Evolutionary conservation across 1,139 yeast genomes (phyloP).

Genomic region (Wickerhamomyces sp.): DNA sequence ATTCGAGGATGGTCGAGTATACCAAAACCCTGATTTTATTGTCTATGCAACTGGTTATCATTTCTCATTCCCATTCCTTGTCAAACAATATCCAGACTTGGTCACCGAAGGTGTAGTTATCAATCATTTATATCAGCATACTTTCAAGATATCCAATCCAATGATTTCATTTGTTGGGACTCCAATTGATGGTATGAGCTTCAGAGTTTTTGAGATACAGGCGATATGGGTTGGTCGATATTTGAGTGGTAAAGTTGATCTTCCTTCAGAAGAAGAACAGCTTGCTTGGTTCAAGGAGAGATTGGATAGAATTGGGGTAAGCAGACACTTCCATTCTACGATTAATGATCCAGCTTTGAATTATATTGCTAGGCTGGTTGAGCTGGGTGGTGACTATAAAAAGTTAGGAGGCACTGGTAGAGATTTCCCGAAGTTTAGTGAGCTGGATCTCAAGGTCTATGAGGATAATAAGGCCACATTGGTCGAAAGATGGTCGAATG

Average conservation of each 20-base stretch:
- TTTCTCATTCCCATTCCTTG: slow-evolving; percentile 29
- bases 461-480: slow-evolving; percentile 1
- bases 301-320: slow-evolving; percentile 6
- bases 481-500: neutral
- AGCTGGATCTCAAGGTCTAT: slow-evolving; percentile 2
- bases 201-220: slow-evolving; percentile 15
- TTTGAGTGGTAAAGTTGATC: slow-evolving; percentile 11
- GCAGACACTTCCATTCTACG: slow-evolving; percentile 4
- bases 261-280: slow-evolving; percentile 7
- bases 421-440: slow-evolving; percentile 3
- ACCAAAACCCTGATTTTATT: slow-evolving; percentile 31
- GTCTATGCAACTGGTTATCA: slow-evolving; percentile 42
- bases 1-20: slow-evolving; percentile 31
- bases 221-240: slow-evolving; percentile 23
- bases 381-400: slow-evolving; percentile 2
- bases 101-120: neutral
- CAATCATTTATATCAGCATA: neutral
- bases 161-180: neutral
- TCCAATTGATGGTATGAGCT: slow-evolving; percentile 9
- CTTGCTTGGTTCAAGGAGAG: slow-evolving; percentile 3
- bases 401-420: neutral
- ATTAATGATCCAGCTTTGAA: slow-evolving; percentile 3
- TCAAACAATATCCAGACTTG: slow-evolving; percentile 7
- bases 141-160: neutral
- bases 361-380: slow-evolving; percentile 1